Evolutionary conservation across 2,329 filamentous ascomycete genomes (phyloP).

Genomic region (Penicillium paneum): DNA sequence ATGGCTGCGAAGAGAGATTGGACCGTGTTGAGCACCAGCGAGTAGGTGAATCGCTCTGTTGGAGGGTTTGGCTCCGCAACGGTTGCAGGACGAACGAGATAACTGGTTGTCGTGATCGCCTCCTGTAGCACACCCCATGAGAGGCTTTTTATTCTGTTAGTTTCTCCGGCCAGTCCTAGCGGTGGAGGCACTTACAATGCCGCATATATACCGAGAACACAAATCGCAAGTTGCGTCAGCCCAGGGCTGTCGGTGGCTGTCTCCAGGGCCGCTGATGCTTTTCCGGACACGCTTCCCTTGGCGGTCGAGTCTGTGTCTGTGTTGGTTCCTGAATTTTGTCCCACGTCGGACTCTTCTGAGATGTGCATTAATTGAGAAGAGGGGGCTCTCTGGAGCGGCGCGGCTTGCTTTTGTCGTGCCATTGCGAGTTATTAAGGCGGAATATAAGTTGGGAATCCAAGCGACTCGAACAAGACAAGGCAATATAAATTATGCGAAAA

Average conservation of each 20-base stretch:
- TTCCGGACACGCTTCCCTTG: slow-evolving; percentile 22
- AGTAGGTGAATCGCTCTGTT: slow-evolving; percentile 79
- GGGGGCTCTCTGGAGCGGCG: slow-evolving; percentile 61
- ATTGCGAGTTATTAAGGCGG: slow-evolving; percentile 42
- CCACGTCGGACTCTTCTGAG: slow-evolving; percentile 31
- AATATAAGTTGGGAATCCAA: neutral
- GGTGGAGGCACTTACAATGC: slow-evolving; percentile 67
- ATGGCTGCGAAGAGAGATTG: slow-evolving; percentile 85
- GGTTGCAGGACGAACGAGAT: slow-evolving; percentile 60
- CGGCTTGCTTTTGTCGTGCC: slow-evolving; percentile 69
- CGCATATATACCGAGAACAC: slow-evolving; percentile 92
- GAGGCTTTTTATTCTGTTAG: slow-evolving; percentile 53
- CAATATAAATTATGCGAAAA: neutral
- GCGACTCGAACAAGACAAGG: neutral
- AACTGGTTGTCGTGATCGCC: slow-evolving; percentile 88
- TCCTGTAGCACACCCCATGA: slow-evolving; percentile 97
- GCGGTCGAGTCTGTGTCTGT: slow-evolving; percentile 9
- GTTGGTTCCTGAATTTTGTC: slow-evolving; percentile 28
- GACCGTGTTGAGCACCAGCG: slow-evolving; percentile 93
- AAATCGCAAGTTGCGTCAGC: slow-evolving; percentile 72
- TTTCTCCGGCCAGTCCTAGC: neutral
- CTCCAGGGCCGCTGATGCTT: slow-evolving; percentile 22
- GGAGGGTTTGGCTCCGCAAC: slow-evolving; percentile 36
- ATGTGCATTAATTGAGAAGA: slow-evolving; percentile 63
- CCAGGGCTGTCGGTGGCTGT: slow-evolving; percentile 51